Evolutionary conservation across 139 green algal species (phyloP).

Genomic region (Asterochloris sp.): DNA sequence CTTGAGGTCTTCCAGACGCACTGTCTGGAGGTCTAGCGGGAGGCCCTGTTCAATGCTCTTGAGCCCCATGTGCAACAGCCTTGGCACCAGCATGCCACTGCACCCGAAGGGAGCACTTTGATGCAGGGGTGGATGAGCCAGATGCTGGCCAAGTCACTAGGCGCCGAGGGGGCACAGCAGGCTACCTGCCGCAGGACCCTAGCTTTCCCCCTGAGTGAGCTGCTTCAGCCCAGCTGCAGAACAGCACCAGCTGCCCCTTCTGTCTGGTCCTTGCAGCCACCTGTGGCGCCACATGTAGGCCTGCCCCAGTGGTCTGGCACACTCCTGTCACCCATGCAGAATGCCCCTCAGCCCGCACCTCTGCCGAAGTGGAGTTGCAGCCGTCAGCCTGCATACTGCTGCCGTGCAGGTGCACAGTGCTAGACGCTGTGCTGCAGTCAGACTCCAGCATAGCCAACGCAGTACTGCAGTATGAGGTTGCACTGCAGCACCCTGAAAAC

Average conservation of each 20-base stretch:
- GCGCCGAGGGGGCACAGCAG: slow-evolving; percentile 31
- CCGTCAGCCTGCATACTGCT: not conserved
- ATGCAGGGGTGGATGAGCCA: slow-evolving; percentile 38
- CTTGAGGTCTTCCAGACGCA: not conserved
- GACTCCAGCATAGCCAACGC: slow-evolving; percentile 10
- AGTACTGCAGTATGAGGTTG: slow-evolving; percentile 10
- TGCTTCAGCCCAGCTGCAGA: not conserved
- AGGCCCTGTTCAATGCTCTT: not conserved
- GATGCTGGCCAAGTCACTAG: slow-evolving; percentile 33
- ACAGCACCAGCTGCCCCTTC: not conserved
- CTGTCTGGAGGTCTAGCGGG: not conserved
- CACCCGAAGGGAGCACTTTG: not conserved
- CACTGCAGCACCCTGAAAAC: slow-evolving; percentile 14
- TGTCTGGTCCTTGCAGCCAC: not conserved
- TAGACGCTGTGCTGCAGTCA: slow-evolving; percentile 29
- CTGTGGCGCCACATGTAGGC: not conserved
- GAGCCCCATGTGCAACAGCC: too few relatives aligned
- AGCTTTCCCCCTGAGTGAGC: slow-evolving; percentile 16
- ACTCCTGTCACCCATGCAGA: not conserved
- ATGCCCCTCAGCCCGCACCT: not conserved
- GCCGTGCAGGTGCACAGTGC: slow-evolving; percentile 9
- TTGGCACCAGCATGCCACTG: not conserved
- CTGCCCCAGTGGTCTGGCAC: not conserved
- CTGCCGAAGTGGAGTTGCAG: not conserved
- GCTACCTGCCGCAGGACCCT: slow-evolving; percentile 55